phyloP scores from a whole-genome alignment of 495 filamentous ascomycete genomes.

The Penicillium salamii region DNA sequence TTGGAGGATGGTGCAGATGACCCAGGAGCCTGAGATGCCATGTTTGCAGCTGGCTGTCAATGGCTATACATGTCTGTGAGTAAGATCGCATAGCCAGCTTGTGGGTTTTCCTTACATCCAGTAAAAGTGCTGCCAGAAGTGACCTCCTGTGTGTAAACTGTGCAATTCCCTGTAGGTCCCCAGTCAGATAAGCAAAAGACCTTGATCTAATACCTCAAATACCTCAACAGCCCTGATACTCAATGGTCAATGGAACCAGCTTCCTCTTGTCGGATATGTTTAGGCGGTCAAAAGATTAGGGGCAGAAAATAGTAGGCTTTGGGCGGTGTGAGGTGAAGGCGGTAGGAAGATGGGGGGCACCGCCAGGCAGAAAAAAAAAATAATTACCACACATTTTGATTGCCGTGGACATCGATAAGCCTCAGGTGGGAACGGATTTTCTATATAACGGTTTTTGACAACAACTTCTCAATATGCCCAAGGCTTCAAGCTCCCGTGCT shows the following conservation, averaged over 20 bases:
- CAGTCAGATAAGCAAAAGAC: no score
- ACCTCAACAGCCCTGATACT: no score
- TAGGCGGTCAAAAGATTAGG: conserved; percentile 1
- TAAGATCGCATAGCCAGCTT: background rate
- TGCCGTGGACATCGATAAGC: conserved; percentile 8
- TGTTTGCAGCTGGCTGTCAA: conserved; percentile 4
- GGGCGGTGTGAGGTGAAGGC: conserved; percentile 1
- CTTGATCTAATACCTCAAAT: no score
- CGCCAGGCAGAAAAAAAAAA: conserved; percentile 33
- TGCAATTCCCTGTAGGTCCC: no score
- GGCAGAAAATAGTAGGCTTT: conserved; percentile 15
- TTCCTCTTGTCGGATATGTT: background rate
- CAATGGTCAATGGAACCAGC: no score
- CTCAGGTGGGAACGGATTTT: conserved; percentile 3
- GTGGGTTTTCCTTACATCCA: no score
- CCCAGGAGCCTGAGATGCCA: conserved; percentile 39
- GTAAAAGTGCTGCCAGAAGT: no score
- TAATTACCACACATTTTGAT: conserved; percentile 40
- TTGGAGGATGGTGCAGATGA: conserved; percentile 44
- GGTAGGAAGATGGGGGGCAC: conserved; percentile 17
- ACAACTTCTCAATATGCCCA: conserved; percentile 36
- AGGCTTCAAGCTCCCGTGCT: conserved; percentile 39
- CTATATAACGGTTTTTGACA: background rate
- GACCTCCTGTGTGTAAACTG: no score
- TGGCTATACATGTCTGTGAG: background rate